These are phyloP conservation scores for Pseudisothecium myosuroides DNA, from an alignment of 225 moss, liverwort and hornwort species.

Conservation along the genomic window DNA sequence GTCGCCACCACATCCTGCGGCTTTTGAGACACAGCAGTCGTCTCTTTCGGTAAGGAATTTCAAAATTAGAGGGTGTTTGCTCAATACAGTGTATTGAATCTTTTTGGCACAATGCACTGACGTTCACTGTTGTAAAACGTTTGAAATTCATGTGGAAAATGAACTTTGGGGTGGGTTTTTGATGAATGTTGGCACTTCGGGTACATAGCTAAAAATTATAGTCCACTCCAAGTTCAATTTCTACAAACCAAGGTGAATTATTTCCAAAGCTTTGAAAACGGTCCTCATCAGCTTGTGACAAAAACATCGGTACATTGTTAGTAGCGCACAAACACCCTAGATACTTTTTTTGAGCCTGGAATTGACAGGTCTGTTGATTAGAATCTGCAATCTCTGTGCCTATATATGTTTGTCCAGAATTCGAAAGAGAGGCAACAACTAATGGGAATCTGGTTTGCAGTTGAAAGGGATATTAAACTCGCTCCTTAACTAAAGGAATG, in stretches of 20 bases:
- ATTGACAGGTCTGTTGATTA: neutral
- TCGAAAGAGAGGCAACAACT: neutral
- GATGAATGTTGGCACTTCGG: neutral
- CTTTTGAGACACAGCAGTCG: neutral
- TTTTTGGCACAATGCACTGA: neutral
- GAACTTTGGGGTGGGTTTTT: neutral
- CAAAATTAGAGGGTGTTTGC: neutral
- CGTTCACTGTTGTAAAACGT: neutral
- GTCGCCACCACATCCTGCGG: slow-evolving; percentile 15
- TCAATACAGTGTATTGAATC: neutral
- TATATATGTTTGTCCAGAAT: neutral
- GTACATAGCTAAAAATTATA: neutral
- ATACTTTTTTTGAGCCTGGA: neutral
- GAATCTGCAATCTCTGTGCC: neutral
- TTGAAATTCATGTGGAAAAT: neutral
- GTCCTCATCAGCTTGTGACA: neutral
- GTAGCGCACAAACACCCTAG: neutral
- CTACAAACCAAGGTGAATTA: neutral
- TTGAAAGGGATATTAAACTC: neutral
- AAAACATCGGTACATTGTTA: neutral
- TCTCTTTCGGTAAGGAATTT: neutral
- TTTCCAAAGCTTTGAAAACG: neutral
- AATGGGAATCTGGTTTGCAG: neutral
- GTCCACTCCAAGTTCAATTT: neutral
- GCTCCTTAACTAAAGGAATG: neutral